These are phyloP conservation scores for Clavaria fumosa DNA, from an alignment of 768 basidiomycete genomes.

Conservation along the genomic window DNA sequence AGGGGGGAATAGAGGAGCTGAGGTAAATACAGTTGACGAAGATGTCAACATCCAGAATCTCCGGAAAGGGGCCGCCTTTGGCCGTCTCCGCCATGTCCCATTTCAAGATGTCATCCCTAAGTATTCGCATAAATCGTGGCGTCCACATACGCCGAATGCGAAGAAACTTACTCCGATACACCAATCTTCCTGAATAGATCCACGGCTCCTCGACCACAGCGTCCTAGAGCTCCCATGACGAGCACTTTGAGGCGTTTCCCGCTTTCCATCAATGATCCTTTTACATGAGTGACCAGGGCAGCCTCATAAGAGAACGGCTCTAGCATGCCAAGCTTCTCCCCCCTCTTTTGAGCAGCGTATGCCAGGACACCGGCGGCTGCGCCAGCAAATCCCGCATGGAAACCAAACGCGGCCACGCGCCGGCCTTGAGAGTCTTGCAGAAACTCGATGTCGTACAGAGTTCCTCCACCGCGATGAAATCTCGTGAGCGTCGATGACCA, in stretches of 20 bases:
- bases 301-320: conserved; percentile 73
- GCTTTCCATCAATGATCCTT: conserved; percentile 43
- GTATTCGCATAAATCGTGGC: conserved; percentile 6
- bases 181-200: conserved; percentile 94
- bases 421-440: conserved; percentile 70
- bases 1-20: conserved; percentile 69
- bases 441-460: conserved; percentile 93
- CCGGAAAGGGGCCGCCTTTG: conserved; percentile 90
- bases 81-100: conserved; percentile 97
- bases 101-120: conserved; percentile 84
- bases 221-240: conserved; percentile 90
- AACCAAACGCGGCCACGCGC: conserved; percentile 95
- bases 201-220: conserved; percentile 90
- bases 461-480: conserved; percentile 71
- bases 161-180: conserved; percentile 63
- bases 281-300: conserved; percentile 71
- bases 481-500: conserved; percentile 80
- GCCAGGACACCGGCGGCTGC: conserved; percentile 85
- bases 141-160: conserved; percentile 4
- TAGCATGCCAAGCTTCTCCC: conserved; percentile 46
- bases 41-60: conserved; percentile 92
- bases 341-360: conserved; percentile 47
- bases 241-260: conserved; percentile 70
- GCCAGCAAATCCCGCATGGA: conserved; percentile 97
- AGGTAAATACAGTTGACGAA: conserved; percentile 99